Conservation (phyloP, 1,284 basidiomycete species). For the Peniophora sp. region DNA sequence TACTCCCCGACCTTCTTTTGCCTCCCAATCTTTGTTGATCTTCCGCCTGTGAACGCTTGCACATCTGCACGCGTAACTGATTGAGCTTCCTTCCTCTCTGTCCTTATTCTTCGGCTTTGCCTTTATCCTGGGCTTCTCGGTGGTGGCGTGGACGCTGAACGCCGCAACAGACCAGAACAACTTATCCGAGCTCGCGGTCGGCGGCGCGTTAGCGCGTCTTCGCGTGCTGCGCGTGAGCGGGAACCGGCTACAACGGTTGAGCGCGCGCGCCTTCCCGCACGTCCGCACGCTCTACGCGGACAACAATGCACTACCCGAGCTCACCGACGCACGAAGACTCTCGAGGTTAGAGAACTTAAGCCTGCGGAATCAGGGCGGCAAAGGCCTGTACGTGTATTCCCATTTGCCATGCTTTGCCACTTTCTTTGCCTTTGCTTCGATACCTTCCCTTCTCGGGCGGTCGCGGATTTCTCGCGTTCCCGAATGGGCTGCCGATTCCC, state of each 20-base stretch:
- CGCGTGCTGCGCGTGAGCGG: constrained; percentile 83
- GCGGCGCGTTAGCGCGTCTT: constrained; percentile 53
- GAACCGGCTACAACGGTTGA: constrained; percentile 69
- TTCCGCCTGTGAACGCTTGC: constrained; percentile 1
- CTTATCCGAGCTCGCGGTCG: constrained; percentile 43
- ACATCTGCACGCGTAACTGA: not conserved
- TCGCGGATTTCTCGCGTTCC: too few relatives aligned
- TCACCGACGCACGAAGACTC: constrained; percentile 47
- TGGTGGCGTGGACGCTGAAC: not conserved
- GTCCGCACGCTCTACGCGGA: constrained; percentile 91
- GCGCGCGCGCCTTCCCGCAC: constrained; percentile 62
- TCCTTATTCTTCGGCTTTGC: too few relatives aligned
- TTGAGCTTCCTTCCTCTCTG: not conserved
- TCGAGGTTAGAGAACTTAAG: constrained; percentile 84
- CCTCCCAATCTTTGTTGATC: constrained; percentile 4
- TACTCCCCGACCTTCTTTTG: constrained; percentile 5
- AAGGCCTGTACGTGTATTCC: constrained; percentile 61
- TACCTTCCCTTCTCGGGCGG: too few relatives aligned
- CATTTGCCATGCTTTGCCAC: not conserved
- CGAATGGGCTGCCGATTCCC: too few relatives aligned
- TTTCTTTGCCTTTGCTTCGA: not conserved
- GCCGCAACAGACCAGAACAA: constrained; percentile 64
- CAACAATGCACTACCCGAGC: constrained; percentile 65
- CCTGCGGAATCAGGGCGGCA: constrained; percentile 80
- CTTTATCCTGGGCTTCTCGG: not conserved